Evolutionary conservation across 768 basidiomycete species (phyloP).

Genomic region (Suillus luteus): DNA sequence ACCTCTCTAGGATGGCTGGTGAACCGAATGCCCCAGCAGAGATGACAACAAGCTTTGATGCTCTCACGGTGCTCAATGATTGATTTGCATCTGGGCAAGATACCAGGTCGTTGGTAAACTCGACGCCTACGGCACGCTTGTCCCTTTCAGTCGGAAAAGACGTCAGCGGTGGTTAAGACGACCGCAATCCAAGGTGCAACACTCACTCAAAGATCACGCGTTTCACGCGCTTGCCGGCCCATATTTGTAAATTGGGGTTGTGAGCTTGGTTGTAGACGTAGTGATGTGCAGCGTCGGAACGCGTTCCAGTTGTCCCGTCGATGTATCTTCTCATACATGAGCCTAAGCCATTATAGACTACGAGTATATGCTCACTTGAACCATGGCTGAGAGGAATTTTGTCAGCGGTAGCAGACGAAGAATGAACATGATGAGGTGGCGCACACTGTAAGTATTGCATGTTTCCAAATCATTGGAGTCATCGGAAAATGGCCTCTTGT

Average conservation of each 20-base stretch:
- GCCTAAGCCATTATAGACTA: neutral
- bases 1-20: conserved; percentile 56
- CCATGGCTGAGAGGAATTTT: conserved; percentile 16
- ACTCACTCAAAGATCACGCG: conserved; percentile 40
- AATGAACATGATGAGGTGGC: conserved; percentile 3
- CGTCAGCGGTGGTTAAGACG: neutral
- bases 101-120: conserved; percentile 33
- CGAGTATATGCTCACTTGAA: conserved; percentile 20
- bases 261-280: conserved; percentile 38
- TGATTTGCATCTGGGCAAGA: conserved; percentile 20
- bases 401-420: neutral
- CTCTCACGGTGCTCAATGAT: conserved; percentile 24
- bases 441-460: conserved; percentile 27
- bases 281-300: conserved; percentile 35
- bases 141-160: conserved; percentile 21
- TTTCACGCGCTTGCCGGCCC: conserved; percentile 36
- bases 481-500: conserved; percentile 44
- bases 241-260: conserved; percentile 32
- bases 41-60: conserved; percentile 39
- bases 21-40: conserved; percentile 45
- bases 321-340: conserved; percentile 47
- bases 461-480: conserved; percentile 50
- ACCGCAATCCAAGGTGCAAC: neutral
- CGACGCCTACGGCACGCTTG: conserved; percentile 39
- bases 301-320: conserved; percentile 41